Percentiles rank a stretch among this genome's conserved stretches.
Conservation (phyloP, 2,329 filamentous ascomycete species). For the Fusarium chlamydosporum region DNA sequence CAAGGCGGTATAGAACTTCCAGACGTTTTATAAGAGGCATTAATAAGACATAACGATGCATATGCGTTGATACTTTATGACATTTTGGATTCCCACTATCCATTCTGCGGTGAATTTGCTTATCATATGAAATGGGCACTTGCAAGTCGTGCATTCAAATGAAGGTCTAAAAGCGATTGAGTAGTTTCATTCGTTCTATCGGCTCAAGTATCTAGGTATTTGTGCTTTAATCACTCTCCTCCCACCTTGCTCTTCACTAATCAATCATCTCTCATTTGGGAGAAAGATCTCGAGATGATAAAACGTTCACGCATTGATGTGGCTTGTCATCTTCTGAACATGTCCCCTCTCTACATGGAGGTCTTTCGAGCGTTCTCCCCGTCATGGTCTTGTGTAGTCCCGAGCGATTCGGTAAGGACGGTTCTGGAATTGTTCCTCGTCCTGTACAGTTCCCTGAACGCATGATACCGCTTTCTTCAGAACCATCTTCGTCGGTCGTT, state of each 20-base stretch:
- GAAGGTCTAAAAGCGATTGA: not conserved
- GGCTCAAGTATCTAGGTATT: constrained; percentile 17
- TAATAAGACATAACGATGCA: constrained; percentile 23
- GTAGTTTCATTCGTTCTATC: constrained; percentile 4
- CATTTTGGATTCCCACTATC: not conserved
- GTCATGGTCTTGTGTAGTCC: constrained; percentile 49
- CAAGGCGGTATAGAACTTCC: constrained; percentile 55
- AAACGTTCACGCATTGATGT: constrained; percentile 52
- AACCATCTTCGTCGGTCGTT: constrained; percentile 7
- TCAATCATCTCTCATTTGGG: constrained; percentile 3
- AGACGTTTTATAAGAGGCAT: constrained; percentile 22
- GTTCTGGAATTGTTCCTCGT: constrained; percentile 33
- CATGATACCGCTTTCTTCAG: constrained; percentile 2
- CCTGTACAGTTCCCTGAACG: constrained; percentile 46
- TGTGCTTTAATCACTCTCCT: not conserved
- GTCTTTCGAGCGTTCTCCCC: constrained; percentile 31
- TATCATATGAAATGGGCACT: not conserved
- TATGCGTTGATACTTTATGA: not conserved
- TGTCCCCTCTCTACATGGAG: constrained; percentile 31
- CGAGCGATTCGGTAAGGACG: constrained; percentile 35
- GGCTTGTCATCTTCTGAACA: constrained; percentile 55
- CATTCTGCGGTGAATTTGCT: too few relatives aligned
- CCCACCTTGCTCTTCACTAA: not conserved
- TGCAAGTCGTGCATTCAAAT: not conserved
- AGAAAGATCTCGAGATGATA: constrained; percentile 28